Conservation (phyloP, 2,329 filamentous ascomycete genomes). For the Trichoderma harzianum region DNA sequence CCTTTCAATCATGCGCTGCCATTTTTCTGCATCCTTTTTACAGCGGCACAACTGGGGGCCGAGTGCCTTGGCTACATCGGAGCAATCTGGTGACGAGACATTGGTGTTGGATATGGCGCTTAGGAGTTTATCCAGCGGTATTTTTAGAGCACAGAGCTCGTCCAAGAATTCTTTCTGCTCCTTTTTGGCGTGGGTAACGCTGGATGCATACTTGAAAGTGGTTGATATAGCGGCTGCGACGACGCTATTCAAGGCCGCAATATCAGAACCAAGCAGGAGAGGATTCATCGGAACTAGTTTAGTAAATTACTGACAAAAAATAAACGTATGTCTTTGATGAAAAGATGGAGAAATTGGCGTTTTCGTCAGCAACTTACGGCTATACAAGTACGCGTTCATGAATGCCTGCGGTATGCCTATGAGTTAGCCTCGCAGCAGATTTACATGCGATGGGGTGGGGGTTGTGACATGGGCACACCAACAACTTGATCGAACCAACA, state of each 20-base stretch:
- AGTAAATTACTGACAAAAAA: neutral
- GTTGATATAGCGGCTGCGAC: neutral
- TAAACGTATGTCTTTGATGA: neutral
- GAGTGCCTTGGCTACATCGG: neutral
- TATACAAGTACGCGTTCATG: neutral
- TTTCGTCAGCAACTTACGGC: neutral
- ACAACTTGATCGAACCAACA: neutral
- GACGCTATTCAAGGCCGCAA: neutral
- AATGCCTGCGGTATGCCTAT: no score
- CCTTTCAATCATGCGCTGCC: neutral
- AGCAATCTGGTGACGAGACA: neutral
- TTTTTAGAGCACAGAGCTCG: neutral
- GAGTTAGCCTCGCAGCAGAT: no score
- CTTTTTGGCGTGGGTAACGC: neutral
- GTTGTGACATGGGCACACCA: neutral
- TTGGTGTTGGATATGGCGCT: neutral
- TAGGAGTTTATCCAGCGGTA: neutral
- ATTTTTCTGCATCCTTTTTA: neutral
- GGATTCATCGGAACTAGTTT: neutral
- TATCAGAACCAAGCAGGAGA: neutral
- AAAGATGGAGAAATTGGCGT: neutral
- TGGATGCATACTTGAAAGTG: neutral
- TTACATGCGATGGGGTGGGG: no score
- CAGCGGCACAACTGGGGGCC: neutral
- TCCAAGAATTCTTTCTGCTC: neutral